A percentile compares a stretch with the other conserved stretches of the same genome.
Conservation (phyloP, 73 alveolate species). For the Tetrahymena thermophila region DNA sequence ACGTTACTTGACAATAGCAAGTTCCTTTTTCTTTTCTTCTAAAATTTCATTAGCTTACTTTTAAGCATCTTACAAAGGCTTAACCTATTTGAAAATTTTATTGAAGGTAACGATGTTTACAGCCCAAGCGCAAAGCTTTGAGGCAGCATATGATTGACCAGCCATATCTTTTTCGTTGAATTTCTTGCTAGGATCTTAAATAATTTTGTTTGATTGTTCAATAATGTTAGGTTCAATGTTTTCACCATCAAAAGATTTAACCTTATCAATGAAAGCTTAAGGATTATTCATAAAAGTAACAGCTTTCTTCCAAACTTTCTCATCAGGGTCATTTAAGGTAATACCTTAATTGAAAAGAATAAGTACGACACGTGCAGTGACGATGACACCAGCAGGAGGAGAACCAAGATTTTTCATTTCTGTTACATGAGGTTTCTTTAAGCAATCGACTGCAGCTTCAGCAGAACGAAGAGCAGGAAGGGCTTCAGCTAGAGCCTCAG, state of each 20-base stretch:
- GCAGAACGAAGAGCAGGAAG: conserved; percentile 95
- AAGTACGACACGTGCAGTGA: conserved; percentile 75
- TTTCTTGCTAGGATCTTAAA: conserved; percentile 42
- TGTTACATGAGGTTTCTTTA: conserved; percentile 74
- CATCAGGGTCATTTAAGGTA: conserved; percentile 51
- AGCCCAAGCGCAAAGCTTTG: conserved; percentile 82
- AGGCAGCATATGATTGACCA: conserved; percentile 76
- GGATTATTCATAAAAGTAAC: conserved; percentile 93
- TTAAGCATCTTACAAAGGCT: conserved; percentile 95
- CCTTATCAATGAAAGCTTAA: conserved; percentile 77
- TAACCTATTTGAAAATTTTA: conserved; percentile 94
- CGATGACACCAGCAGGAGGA: conserved; percentile 76
- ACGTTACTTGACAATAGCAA: conserved; percentile 84
- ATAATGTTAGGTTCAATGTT: conserved; percentile 78
- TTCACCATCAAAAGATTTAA: conserved; percentile 75
- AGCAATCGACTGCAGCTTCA: conserved; percentile 89
- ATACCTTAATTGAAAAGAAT: conserved; percentile 73
- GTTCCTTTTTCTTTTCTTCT: conserved; percentile 83
- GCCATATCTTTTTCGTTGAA: conserved; percentile 58
- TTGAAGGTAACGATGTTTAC: conserved; percentile 89
- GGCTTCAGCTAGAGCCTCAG: conserved; percentile 70
- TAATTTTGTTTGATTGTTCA: conserved; percentile 58
- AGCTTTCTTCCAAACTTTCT: conserved; percentile 90
- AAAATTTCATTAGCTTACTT: conserved; percentile 92
- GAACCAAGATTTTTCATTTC: conserved; percentile 90